Evolutionary conservation across 164 flowering plant genomes (phyloP).

Genomic region (Annona squamosa): DNA sequence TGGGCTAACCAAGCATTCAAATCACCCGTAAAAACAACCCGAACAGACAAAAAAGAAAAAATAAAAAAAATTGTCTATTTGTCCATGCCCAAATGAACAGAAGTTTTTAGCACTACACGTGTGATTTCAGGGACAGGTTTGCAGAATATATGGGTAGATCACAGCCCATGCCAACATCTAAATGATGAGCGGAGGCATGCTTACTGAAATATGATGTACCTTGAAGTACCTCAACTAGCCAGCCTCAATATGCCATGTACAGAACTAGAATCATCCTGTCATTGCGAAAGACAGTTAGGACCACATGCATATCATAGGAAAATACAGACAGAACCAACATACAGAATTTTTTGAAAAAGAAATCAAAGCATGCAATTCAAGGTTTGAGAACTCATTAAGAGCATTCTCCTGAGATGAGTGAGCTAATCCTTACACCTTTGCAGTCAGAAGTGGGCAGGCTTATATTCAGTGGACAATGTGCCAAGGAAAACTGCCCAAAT

Average conservation of each 20-base stretch:
- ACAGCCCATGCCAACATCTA: neutral
- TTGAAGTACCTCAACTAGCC: slow-evolving; percentile 1
- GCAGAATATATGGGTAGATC: neutral
- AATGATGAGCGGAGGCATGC: neutral
- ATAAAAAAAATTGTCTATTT: too few species aligned
- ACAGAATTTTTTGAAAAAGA: neutral
- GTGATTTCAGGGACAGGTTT: neutral
- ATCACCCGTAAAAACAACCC: too few species aligned
- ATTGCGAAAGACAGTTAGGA: neutral
- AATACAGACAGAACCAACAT: neutral
- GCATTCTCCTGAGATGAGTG: neutral
- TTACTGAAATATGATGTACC: neutral
- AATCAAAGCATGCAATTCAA: too few species aligned
- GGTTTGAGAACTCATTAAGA: neutral
- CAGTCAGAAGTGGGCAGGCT: neutral
- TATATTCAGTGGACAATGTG: neutral
- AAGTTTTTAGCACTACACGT: too few species aligned
- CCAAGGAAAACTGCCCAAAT: neutral
- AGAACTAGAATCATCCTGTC: slow-evolving; percentile 25
- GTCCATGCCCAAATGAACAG: neutral
- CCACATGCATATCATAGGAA: neutral
- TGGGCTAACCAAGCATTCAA: too few species aligned
- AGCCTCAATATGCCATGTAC: slow-evolving; percentile 22
- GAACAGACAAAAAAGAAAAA: too few species aligned
- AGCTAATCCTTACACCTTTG: neutral